Evolutionary conservation across 495 filamentous ascomycete genomes (phyloP).

Genomic region (Talaromyces stipitatus): DNA sequence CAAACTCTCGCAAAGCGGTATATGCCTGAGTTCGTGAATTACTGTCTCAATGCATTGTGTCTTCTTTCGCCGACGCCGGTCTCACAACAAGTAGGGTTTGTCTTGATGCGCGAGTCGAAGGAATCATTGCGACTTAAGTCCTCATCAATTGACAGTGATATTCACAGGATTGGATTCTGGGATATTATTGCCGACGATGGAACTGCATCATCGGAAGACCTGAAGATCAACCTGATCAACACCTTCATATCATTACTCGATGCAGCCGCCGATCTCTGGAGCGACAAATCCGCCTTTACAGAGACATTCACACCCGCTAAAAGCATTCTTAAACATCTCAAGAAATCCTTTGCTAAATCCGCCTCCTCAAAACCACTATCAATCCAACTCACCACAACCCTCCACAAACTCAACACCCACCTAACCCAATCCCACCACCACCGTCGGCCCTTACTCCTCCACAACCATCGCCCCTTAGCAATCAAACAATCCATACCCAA

Average conservation of each 20-base stretch:
- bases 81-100: conserved; percentile 36
- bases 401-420: conserved; percentile 34
- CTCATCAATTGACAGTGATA: conserved; percentile 17
- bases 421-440: conserved; percentile 49
- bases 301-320: conserved; percentile 62
- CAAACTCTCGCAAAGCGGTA: conserved; percentile 75
- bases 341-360: conserved; percentile 26
- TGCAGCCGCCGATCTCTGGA: conserved; percentile 55
- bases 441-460: conserved; percentile 75
- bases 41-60: conserved; percentile 66
- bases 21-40: conserved; percentile 81
- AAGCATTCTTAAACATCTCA: conserved; percentile 47
- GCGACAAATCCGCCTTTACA: conserved; percentile 57
- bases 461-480: conserved; percentile 80
- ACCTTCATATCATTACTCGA: conserved; percentile 51
- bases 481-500: conserved; percentile 88
- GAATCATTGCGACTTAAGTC: conserved; percentile 41
- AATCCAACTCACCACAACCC: conserved; percentile 24
- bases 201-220: conserved; percentile 26
- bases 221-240: conserved; percentile 52
- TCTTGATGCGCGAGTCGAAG: conserved; percentile 54
- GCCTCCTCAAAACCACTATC: conserved; percentile 5
- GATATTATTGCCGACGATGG: conserved; percentile 41
- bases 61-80: conserved; percentile 51
- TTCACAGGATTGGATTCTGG: conserved; percentile 35